Evolutionary conservation across 345 rosid species (phyloP), one percentile per base, ranked within the genome.

Genomic region (Schrenkiella parvula): DNA sequence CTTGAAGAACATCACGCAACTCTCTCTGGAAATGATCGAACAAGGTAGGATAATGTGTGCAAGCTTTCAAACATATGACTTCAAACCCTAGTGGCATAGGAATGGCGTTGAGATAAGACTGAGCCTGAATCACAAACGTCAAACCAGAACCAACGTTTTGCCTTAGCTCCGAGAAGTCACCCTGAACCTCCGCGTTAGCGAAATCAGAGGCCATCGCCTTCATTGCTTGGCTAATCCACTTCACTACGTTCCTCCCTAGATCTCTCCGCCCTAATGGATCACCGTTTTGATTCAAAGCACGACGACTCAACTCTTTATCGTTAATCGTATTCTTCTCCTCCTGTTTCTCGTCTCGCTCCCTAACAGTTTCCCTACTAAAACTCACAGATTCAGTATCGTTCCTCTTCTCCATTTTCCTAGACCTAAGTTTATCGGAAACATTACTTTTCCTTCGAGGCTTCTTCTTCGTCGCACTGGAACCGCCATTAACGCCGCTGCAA

Each of bases 11-110:
- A 54, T 88, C 88, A 4, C 92, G 81, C 79, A 93, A 43, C 79
- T 93, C 98, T 57, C 98, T 81, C 84, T 93, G 98, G 83, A 93
- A 93, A 72, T 93, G 83, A 84, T 93, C 98, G 43, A 93, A 91
- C 12, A 93, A 79, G 2, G 97, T 91, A 1, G 98, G 92, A 64
- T 91, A 93, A 80, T 93, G 96, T 7, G 96, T 85, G 64, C 89
- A 84, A 34, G 91, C 91, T 78, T 93, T 93, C 75, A 93, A 81
- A 78, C 98, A 89, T 68, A 86, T 62, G 19, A 91, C 90, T 72
- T 93, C 97, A 11, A 84, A 61, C 4, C 98, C 96, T 8, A 82
- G 64, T 17, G 98, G 98, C 84, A 93, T 91, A 4, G 98, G 96
- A 75, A 85, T 60, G 9, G 92, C 90, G 71, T 82, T 93, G 54